These are phyloP conservation scores for Tubosaeta sp. DNA, from an alignment of 768 basidiomycete genomes.

Conservation along the genomic window DNA sequence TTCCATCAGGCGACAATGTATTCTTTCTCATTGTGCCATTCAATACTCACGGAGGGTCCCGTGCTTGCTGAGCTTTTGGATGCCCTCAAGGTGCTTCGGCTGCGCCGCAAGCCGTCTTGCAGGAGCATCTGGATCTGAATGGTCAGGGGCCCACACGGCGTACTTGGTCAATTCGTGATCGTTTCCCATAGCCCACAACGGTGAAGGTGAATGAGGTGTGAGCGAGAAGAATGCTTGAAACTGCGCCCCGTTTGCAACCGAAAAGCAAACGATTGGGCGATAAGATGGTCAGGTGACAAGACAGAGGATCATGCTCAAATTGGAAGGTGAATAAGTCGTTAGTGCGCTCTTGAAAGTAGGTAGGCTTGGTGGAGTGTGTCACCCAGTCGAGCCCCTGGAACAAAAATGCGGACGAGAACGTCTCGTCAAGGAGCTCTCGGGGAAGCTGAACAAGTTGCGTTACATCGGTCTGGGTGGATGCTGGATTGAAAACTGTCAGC, in stretches of 20 bases:
- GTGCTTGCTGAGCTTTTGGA: neutral
- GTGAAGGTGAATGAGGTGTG: neutral
- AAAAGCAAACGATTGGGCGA: neutral
- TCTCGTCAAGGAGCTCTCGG: neutral
- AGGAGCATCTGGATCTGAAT: neutral
- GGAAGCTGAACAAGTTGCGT: neutral
- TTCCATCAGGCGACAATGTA: neutral
- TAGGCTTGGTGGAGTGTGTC: neutral
- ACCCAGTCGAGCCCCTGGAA: neutral
- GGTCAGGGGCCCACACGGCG: neutral
- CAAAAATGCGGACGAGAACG: neutral
- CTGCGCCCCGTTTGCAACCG: neutral
- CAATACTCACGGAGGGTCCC: neutral
- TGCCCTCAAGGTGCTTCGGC: neutral
- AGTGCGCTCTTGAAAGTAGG: neutral
- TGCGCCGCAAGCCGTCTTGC: neutral
- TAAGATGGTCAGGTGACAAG: neutral
- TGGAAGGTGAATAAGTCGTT: neutral
- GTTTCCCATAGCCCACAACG: neutral
- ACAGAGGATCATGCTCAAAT: neutral
- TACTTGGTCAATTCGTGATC: neutral
- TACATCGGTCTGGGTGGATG: neutral
- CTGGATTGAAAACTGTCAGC: neutral
- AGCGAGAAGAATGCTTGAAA: neutral
- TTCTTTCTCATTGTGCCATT: neutral